A percentile compares a stretch with the other conserved stretches of the same genome.
Conservation (phyloP, 345 rosid genomes). For the Lagerstroemia speciosa region DNA sequence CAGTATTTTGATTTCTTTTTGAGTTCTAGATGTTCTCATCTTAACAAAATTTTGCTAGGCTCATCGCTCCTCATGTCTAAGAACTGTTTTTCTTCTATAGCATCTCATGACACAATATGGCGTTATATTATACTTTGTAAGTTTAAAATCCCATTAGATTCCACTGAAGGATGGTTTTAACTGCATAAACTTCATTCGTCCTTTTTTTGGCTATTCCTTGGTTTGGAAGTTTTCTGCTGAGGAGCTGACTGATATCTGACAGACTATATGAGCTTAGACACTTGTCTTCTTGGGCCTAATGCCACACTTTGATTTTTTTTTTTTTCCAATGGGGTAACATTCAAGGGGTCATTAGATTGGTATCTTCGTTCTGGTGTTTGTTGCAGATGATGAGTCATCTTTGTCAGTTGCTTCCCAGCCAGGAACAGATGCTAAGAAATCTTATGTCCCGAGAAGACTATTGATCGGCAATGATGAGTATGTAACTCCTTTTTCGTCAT, state of each 20-base stretch:
- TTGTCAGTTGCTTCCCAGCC: slow-evolving; percentile 26
- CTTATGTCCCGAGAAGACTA: slow-evolving; percentile 80
- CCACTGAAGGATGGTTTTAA: neutral
- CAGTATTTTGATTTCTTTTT: neutral
- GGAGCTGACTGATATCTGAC: neutral
- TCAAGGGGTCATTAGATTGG: neutral
- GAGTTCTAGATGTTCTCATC: neutral
- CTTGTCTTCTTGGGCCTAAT: neutral
- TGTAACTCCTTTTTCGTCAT: slow-evolving; percentile 21
- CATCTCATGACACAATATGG: neutral
- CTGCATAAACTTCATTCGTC: neutral
- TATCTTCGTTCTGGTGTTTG: neutral
- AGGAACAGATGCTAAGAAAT: slow-evolving; percentile 41
- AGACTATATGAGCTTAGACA: neutral
- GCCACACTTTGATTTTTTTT: neutral
- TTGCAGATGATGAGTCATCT: slow-evolving; percentile 48
- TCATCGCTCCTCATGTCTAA: neutral
- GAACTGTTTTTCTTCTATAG: neutral
- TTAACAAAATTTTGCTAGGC: neutral
- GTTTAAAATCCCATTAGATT: neutral
- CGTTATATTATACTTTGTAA: neutral
- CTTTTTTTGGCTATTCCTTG: neutral
- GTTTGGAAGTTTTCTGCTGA: neutral
- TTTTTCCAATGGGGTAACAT: neutral
- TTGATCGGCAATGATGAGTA: slow-evolving; percentile 94